Evolutionary conservation across 805 yeast genomes (phyloP), one percentile per base, ranked within the genome.

Genomic region (Saitoella complicata): DNA sequence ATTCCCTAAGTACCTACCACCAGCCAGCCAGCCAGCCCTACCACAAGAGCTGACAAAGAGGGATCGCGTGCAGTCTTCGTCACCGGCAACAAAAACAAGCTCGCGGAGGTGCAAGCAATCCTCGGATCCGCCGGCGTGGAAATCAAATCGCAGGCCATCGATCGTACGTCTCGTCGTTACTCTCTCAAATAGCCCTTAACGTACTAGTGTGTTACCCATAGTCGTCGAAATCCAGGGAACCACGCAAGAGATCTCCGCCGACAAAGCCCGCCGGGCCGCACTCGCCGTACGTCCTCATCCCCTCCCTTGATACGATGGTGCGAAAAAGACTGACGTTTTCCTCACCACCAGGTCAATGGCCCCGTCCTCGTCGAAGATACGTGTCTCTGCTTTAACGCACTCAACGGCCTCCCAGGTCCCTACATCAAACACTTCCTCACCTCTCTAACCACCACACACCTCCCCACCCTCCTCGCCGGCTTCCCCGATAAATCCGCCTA

Each of bases 301-400:
- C 8, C 4, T 37, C 21, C 21, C 29, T 4, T 11, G 13, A 13
- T 6, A 7, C 29, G 4, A 10, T 12, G 10, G 21, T 38, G 7
- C 30, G 21, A 5, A 5, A 9, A 10, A 10, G 10, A 4, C 10
- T 9, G 10, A 11, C 9, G 13, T 41, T 6, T 5, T 30, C n/a
- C n/a, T n/a, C n/a, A 13, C 2, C n/a, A 35, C 6, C 41, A 59
- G 61, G 62, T 74, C 3, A 58, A 67, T 2, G 91, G 94, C 0
- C 88, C 97, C 0, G 96, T 85, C 0, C 68, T 91, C 46, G 95
- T 87, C 3, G 99, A 91, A 58, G 99, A 91, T 56, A 91, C 98
- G 0, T 87, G 94, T 42, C 71, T 91, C 37, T 83, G 80, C 4
- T 91, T 81, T 61, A 72, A 72, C 42, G 95, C 94, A 1, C 69